These are phyloP conservation scores for Penicillium herquei DNA, from an alignment of 495 filamentous ascomycete species.

Conservation along the genomic window DNA sequence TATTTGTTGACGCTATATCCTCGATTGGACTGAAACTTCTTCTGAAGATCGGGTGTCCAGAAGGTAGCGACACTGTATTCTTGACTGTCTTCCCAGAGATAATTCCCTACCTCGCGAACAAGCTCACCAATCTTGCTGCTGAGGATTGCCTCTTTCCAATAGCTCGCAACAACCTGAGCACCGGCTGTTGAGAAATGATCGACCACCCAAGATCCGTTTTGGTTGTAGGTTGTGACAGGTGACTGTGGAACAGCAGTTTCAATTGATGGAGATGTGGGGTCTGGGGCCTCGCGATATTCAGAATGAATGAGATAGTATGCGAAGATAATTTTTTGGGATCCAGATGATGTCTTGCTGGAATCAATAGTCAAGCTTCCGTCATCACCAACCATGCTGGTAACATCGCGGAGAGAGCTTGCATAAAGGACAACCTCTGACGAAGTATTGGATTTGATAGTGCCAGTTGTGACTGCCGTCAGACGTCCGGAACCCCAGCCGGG, in stretches of 20 bases:
- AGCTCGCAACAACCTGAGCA: conserved; percentile 39
- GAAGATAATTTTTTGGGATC: not conserved
- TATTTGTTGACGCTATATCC: conserved; percentile 20
- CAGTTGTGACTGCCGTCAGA: conserved; percentile 32
- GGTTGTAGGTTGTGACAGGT: conserved; percentile 19
- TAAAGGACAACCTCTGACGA: not conserved
- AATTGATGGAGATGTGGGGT: not conserved
- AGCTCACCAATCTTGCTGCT: conserved; percentile 28
- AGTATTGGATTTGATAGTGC: conserved; percentile 23
- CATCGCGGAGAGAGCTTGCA: not conserved
- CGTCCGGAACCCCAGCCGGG: conserved; percentile 40
- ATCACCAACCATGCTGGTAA: not conserved
- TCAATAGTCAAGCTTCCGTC: conserved; percentile 1
- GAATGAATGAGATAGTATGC: conserved; percentile 3
- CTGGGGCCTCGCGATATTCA: not conserved
- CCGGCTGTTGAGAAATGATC: conserved; percentile 49
- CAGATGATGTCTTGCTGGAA: not conserved
- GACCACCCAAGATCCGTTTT: conserved; percentile 49
- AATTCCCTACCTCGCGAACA: conserved; percentile 37
- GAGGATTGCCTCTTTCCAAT: conserved; percentile 47
- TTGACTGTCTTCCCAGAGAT: conserved; percentile 54
- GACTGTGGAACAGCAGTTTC: not conserved
- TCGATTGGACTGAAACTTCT: conserved; percentile 33
- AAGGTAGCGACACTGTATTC: conserved; percentile 39
- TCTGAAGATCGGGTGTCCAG: conserved; percentile 46